Evolutionary conservation across 352 stramenopile species (phyloP).

Genomic region (Salisapilia sapeloensis): DNA sequence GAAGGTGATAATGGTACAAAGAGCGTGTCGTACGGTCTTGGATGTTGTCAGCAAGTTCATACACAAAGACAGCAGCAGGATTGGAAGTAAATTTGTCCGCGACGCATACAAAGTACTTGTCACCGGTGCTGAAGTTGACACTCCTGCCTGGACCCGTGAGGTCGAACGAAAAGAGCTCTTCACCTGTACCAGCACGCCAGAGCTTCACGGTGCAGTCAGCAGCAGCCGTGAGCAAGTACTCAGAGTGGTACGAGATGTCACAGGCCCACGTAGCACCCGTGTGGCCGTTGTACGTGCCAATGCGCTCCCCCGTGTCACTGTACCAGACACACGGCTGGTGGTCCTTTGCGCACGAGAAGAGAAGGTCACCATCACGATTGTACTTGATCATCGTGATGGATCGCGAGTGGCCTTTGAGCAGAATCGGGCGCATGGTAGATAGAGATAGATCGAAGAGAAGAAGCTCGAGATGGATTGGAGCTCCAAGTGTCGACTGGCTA

Average conservation of each 20-base stretch:
- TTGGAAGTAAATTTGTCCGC: slow-evolving; percentile 75
- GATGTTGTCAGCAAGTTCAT: slow-evolving; percentile 53
- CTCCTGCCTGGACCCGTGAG: slow-evolving; percentile 67
- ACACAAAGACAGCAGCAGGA: slow-evolving; percentile 60
- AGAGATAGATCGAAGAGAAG: too few relatives aligned
- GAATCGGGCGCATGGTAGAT: slow-evolving; percentile 86
- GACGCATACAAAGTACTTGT: slow-evolving; percentile 72
- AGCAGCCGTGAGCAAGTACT: slow-evolving; percentile 89
- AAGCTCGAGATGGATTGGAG: too few relatives aligned
- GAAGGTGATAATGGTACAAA: background rate
- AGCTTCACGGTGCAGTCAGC: slow-evolving; percentile 87
- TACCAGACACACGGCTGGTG: slow-evolving; percentile 94
- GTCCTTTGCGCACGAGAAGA: slow-evolving; percentile 96
- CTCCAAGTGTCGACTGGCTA: too few relatives aligned
- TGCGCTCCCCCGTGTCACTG: slow-evolving; percentile 89
- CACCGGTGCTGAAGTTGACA: slow-evolving; percentile 78
- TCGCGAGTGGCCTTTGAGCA: slow-evolving; percentile 98
- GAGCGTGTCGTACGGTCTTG: slow-evolving; percentile 21
- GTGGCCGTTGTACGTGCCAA: slow-evolving; percentile 95
- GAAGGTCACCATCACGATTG: slow-evolving; percentile 96
- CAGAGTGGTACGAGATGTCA: slow-evolving; percentile 87
- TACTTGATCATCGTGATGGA: slow-evolving; percentile 98
- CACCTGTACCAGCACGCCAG: slow-evolving; percentile 84
- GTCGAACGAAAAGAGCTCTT: slow-evolving; percentile 74
- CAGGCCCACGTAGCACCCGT: slow-evolving; percentile 95